These are phyloP conservation scores for Tieghemostelium lacteum DNA, from an alignment of 78 protist species.

Conservation along the genomic window DNA sequence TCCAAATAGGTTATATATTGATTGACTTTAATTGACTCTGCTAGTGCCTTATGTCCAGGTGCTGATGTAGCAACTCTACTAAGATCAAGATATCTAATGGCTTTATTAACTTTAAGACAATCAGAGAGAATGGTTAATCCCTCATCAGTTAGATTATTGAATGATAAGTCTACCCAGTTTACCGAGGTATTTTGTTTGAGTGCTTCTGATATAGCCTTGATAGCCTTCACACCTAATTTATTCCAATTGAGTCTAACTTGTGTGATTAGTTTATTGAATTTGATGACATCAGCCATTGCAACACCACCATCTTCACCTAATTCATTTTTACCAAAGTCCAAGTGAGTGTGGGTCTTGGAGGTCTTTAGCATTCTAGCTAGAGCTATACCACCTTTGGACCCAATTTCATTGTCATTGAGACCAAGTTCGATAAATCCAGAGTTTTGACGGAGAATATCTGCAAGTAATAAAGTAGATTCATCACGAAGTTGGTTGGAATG, in stretches of 20 bases:
- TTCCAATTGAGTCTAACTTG: conserved; percentile 34
- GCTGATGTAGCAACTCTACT: conserved; percentile 43
- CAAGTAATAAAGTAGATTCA: conserved; percentile 53
- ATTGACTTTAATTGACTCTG: conserved; percentile 10
- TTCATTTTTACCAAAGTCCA: conserved; percentile 68
- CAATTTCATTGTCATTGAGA: conserved; percentile 64
- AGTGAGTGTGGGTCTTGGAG: neutral
- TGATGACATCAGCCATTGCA: conserved; percentile 71
- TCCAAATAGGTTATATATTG: conserved; percentile 3
- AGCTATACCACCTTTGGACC: conserved; percentile 60
- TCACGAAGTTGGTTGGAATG: conserved; percentile 73
- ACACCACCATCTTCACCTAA: conserved; percentile 72
- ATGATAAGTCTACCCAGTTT: conserved; percentile 13
- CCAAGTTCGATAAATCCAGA: conserved; percentile 25
- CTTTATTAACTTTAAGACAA: conserved; percentile 9
- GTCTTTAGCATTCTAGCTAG: conserved; percentile 40
- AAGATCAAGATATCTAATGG: conserved; percentile 7
- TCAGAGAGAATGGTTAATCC: conserved; percentile 21
- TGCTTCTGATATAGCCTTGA: conserved; percentile 45
- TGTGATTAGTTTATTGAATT: conserved; percentile 20
- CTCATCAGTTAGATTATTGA: conserved; percentile 64
- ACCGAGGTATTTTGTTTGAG: conserved; percentile 15
- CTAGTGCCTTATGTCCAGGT: conserved; percentile 54
- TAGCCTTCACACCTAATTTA: conserved; percentile 60
- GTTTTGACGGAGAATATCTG: conserved; percentile 53